phyloP scores from a whole-genome alignment of 495 filamentous ascomycete genomes.

The Penicillium canescens region DNA sequence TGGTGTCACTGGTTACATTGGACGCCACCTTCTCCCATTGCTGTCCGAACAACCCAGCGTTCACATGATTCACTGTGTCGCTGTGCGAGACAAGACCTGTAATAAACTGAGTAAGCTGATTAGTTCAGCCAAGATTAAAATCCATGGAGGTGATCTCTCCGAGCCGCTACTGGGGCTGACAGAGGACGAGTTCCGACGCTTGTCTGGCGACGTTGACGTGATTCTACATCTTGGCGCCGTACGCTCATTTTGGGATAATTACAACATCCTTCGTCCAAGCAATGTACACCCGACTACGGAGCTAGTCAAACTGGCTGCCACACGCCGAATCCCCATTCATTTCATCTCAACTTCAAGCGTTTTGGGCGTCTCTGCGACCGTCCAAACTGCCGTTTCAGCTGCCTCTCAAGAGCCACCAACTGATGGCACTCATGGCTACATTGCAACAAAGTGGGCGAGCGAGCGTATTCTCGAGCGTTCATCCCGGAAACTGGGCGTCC shows the following conservation, averaged over 20 bases:
- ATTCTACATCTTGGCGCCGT: conserved; percentile 49
- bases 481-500: conserved; percentile 16
- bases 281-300: conserved; percentile 41
- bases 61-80: conserved; percentile 9
- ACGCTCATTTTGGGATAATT: conserved; percentile 41
- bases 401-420: conserved; percentile 7
- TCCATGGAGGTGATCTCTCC: conserved; percentile 35
- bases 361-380: not conserved
- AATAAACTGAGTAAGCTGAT: too few species aligned
- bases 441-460: conserved; percentile 45
- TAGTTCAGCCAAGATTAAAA: too few species aligned
- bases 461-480: conserved; percentile 42
- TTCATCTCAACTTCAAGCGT: conserved; percentile 40
- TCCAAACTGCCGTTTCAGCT: conserved; percentile 10
- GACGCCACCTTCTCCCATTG: not conserved
- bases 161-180: conserved; percentile 32
- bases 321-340: conserved; percentile 40
- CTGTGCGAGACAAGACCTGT: conserved; percentile 8
- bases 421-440: conserved; percentile 42
- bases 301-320: conserved; percentile 27
- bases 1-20: conserved; percentile 22
- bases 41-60: not conserved
- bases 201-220: conserved; percentile 29
- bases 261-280: conserved; percentile 26
- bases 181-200: conserved; percentile 7